Evolutionary conservation across 441 rosid genomes (phyloP).

Genomic region (Raphanus hybrid): DNA sequence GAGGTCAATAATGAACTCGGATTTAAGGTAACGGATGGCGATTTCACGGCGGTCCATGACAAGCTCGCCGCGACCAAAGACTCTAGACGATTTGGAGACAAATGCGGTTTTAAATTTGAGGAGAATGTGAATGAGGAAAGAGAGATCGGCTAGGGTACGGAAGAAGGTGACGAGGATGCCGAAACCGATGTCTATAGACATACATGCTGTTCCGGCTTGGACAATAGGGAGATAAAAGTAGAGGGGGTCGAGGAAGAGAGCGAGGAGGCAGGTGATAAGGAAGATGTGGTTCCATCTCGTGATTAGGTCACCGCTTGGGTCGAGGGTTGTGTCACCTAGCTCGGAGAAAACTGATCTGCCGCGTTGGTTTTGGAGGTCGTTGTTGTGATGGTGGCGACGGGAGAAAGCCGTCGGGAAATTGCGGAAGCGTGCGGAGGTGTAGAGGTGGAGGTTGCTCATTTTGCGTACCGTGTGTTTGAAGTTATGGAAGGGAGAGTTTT

Average conservation of each 20-base stretch:
- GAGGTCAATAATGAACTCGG: conserved; percentile 70
- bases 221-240: conserved; percentile 74
- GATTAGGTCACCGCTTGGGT: conserved; percentile 75
- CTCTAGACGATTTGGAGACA: conserved; percentile 73
- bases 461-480: conserved; percentile 25
- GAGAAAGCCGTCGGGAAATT: conserved; percentile 42
- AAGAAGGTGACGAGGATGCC: conserved; percentile 64
- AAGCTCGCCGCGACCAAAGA: conserved; percentile 91
- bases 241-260: conserved; percentile 86
- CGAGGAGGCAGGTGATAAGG: conserved; percentile 71
- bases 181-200: conserved; percentile 50
- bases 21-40: conserved; percentile 66
- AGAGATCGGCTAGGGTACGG: conserved; percentile 67
- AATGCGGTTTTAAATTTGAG: conserved; percentile 82
- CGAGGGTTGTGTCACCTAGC: conserved; percentile 62
- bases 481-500: conserved; percentile 31
- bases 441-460: conserved; percentile 47
- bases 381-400: conserved; percentile 47
- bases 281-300: conserved; percentile 78
- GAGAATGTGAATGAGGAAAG: conserved; percentile 66
- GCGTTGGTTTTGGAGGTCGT: conserved; percentile 48
- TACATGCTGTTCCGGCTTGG: conserved; percentile 53
- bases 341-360: conserved; percentile 29
- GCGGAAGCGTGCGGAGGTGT: conserved; percentile 48
- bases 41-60: conserved; percentile 74